phyloP scores from a whole-genome alignment of 257 asterid genomes.

The Solanum pimpinellifolium region DNA sequence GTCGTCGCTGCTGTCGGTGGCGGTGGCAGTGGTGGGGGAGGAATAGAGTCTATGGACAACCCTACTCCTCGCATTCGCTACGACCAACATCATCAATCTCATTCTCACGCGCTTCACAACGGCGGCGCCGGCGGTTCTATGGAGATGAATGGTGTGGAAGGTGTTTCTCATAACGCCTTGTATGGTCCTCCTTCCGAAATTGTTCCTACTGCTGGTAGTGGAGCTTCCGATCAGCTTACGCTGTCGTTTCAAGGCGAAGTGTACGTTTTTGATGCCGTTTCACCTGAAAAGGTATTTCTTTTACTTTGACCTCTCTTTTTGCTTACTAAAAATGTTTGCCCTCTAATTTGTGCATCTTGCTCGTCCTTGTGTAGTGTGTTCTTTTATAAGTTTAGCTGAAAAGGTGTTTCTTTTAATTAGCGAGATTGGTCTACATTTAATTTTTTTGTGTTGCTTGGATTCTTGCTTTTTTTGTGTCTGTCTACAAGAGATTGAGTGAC shows the following conservation, averaged over 20 bases:
- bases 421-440: background rate
- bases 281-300: constrained; percentile 69
- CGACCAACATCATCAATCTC: constrained; percentile 47
- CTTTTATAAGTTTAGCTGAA: background rate
- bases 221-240: constrained; percentile 80
- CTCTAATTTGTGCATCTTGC: background rate
- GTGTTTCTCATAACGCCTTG: constrained; percentile 33
- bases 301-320: background rate
- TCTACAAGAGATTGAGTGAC: background rate
- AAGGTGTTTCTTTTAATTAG: background rate
- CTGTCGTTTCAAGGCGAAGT: constrained; percentile 96
- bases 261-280: constrained; percentile 82
- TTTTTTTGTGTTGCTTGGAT: background rate
- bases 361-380: background rate
- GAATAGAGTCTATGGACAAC: constrained; percentile 29
- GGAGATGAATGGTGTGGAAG: constrained; percentile 30
- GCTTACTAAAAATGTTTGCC: background rate
- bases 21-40: constrained; percentile 1
- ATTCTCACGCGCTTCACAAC: constrained; percentile 52
- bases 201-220: constrained; percentile 20
- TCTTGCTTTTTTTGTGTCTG: background rate
- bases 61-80: constrained; percentile 40
- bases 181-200: constrained; percentile 37
- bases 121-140: background rate
- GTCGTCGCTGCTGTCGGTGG: constrained; percentile 17